These are phyloP conservation scores for Colletotrichum godetiae DNA, from an alignment of 2,329 filamentous ascomycete species.

Conservation along the genomic window DNA sequence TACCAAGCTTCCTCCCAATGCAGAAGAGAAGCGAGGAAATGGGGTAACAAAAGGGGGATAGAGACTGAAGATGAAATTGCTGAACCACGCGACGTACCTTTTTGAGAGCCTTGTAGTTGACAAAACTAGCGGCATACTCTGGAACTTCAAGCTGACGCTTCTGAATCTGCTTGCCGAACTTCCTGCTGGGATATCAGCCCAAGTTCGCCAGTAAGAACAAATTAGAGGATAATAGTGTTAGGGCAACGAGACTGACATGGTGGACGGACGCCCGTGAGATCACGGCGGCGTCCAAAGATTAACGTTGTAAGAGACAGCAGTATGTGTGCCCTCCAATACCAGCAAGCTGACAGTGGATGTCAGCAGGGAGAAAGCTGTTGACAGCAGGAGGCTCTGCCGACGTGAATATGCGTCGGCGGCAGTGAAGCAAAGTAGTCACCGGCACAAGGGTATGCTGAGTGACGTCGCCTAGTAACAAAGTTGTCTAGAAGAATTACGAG, in stretches of 20 bases:
- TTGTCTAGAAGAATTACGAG: conserved; percentile 8
- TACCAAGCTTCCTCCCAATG: conserved; percentile 1
- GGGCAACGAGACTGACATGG: conserved; percentile 26
- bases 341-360: conserved; percentile 11
- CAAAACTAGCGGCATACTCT: conserved; percentile 98
- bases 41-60: conserved; percentile 20
- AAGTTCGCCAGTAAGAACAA: background rate
- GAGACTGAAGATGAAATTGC: background rate
- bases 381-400: conserved; percentile 19
- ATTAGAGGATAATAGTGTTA: background rate
- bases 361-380: conserved; percentile 24
- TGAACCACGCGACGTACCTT: conserved; percentile 72
- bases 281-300: conserved; percentile 22
- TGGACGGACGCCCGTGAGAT: conserved; percentile 21
- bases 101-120: conserved; percentile 99
- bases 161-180: conserved; percentile 99
- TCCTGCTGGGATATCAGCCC: conserved; percentile 68
- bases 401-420: conserved; percentile 19
- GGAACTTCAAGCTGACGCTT: conserved; percentile 98
- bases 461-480: conserved; percentile 23
- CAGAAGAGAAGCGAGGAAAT: conserved; percentile 2
- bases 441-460: conserved; percentile 23
- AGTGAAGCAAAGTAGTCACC: conserved; percentile 19
- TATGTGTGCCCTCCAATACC: conserved; percentile 6
- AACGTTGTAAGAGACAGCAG: background rate